Evolutionary conservation across 1,139 yeast genomes (phyloP), one percentile per base, ranked within the genome.

Genomic region (Yamadazyma epiphylla): DNA sequence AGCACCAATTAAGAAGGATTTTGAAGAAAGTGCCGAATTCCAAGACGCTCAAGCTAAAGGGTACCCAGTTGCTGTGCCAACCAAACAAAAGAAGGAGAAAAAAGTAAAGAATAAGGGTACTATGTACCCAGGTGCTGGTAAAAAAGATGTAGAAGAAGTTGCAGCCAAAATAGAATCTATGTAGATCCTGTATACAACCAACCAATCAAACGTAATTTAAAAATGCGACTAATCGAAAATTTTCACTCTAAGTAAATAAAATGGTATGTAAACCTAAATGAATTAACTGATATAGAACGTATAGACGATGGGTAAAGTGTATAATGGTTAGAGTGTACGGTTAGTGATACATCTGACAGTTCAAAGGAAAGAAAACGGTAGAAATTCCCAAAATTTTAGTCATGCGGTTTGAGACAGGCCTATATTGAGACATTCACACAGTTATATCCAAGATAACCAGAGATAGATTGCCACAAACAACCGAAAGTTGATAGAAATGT

Each of bases 1-100:
- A 48, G 89, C 77, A 10, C 98, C 98, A 33, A 78, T 94, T 37
- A 81, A 89, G 55, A 78, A 75, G 37, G 88, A 76, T 36, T 86
- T 67, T 51, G 71, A 63, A 14, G 58, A 61, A 24, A 74, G 69
- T 51, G 65, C 72, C 27, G 95, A 84, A 44, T 88, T 85, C 65
- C 84, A 77, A 58, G 83, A 77, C 38, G 78, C 89, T 24, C 78
- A 74, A 51, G 69, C 61, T 14, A 74, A 78, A 48, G 98, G 96
- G 27, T 94, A 94, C 68, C 96, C 96, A 30, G 82, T 74, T 3
- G 86, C 75, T 19, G 76, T 65, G 17, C 72, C 70, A 29, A 76
- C 74, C 43, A 81, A 78, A 61, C 80, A 80, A 61, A 81, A 76
- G 57, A 82, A 77, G 59, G 80, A 68, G 35, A 80, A 78, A 65